A percentile compares a stretch with the other conserved stretches of the same genome.
Conservation (phyloP, 495 filamentous ascomycete genomes). For the Penicillium verhagenii region DNA sequence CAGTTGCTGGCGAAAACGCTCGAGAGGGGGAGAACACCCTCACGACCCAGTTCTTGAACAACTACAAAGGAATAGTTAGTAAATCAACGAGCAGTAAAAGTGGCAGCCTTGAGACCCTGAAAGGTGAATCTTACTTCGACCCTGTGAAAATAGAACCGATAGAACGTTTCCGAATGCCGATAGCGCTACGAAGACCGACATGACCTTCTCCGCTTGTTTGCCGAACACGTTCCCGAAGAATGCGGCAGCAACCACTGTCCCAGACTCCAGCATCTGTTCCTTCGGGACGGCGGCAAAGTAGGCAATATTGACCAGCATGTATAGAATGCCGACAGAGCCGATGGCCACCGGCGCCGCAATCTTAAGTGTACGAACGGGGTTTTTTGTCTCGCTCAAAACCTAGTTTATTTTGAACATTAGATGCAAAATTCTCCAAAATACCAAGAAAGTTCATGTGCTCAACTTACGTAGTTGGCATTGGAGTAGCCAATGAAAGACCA, state of each 20-base stretch:
- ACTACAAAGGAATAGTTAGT: constrained; percentile 30
- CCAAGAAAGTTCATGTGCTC: not conserved
- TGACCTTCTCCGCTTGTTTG: constrained; percentile 52
- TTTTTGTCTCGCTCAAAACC: constrained; percentile 60
- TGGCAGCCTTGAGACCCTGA: too few species aligned
- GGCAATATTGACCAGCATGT: constrained; percentile 69
- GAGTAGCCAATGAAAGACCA: constrained; percentile 67
- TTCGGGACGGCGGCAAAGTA: constrained; percentile 70
- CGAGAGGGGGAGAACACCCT: constrained; percentile 62
- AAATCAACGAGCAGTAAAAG: too few species aligned
- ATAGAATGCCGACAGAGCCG: constrained; percentile 58
- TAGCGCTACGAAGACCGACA: constrained; percentile 71
- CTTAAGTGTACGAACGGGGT: constrained; percentile 61
- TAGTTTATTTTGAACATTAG: constrained; percentile 23
- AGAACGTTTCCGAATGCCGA: constrained; percentile 72
- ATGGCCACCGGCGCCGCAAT: constrained; percentile 64
- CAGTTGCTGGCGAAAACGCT: constrained; percentile 64
- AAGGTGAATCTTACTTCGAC: constrained; percentile 42
- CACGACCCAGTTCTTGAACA: constrained; percentile 64
- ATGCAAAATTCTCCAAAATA: not conserved
- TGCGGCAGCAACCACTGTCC: constrained; percentile 58
- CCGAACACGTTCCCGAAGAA: constrained; percentile 72
- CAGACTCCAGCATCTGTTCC: constrained; percentile 58
- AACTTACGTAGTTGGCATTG: constrained; percentile 55
- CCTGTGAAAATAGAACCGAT: constrained; percentile 67